Evolutionary conservation across 495 filamentous ascomycete species (phyloP).

Genomic region (Penicillium tannophilum): DNA sequence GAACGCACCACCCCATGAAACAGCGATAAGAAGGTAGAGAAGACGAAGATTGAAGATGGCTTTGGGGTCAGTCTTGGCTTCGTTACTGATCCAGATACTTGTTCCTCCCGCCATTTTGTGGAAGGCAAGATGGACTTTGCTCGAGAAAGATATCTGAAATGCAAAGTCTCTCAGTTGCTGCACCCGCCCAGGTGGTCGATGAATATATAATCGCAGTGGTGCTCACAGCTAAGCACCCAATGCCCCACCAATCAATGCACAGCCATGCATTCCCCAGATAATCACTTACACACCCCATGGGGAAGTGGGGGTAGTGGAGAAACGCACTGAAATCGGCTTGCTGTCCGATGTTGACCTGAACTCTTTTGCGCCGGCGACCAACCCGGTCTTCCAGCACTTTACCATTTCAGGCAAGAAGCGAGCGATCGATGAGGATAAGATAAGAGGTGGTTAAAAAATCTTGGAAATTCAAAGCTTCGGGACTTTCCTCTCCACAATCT

Average conservation of each 20-base stretch:
- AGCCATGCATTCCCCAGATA: background rate
- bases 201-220: background rate
- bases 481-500: background rate
- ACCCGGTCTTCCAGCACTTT: constrained; percentile 7
- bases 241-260: background rate
- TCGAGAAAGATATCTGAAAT: background rate
- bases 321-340: constrained; percentile 12
- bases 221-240: background rate
- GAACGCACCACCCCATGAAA: constrained; percentile 32
- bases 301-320: constrained; percentile 24
- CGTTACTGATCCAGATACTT: constrained; percentile 29
- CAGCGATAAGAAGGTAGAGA: constrained; percentile 24
- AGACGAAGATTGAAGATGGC: constrained; percentile 33
- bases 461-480: background rate
- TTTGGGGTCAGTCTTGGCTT: constrained; percentile 26
- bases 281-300: constrained; percentile 18
- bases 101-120: constrained; percentile 26
- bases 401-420: too few species aligned
- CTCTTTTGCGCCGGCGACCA: constrained; percentile 10
- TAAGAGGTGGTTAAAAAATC: background rate
- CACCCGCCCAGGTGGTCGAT: background rate
- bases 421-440: constrained; percentile 9
- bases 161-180: background rate
- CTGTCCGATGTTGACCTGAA: constrained; percentile 7
- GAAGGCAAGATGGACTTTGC: background rate